Conservation (phyloP, 257 asterid species). For the Marsdenia floribunda region DNA sequence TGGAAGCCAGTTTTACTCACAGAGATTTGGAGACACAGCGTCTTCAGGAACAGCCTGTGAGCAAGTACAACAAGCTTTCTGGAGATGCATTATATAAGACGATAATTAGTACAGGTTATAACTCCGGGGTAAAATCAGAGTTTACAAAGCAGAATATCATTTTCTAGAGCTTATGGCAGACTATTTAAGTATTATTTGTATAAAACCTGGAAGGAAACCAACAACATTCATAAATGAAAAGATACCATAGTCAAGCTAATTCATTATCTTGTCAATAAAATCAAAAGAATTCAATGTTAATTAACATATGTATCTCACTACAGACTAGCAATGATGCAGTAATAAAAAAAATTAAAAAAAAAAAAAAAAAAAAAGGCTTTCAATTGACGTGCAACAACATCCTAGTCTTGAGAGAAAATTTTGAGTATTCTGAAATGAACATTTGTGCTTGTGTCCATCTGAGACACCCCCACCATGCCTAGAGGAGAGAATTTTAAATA, state of each 20-base stretch:
- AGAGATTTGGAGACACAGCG: constrained; percentile 67
- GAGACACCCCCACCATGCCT: background rate
- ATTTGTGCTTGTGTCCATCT: background rate
- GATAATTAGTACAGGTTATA: background rate
- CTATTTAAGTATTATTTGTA: background rate
- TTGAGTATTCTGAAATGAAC: background rate
- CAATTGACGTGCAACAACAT: background rate
- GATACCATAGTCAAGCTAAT: background rate
- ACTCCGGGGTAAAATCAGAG: background rate
- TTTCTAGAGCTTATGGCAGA: background rate
- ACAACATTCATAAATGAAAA: background rate
- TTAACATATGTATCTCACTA: background rate
- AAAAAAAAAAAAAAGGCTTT: background rate
- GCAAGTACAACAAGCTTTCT: constrained; percentile 89
- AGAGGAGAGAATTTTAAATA: constrained; percentile 2
- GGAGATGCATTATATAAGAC: constrained; percentile 31
- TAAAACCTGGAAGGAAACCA: background rate
- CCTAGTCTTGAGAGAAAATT: background rate
- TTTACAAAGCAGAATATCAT: constrained; percentile 1
- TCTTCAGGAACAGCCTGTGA: constrained; percentile 65
- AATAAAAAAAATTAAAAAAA: background rate
- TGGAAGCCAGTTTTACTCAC: constrained; percentile 44
- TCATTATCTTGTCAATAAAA: background rate
- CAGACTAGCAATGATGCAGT: background rate
- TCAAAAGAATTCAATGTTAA: background rate